These are phyloP conservation scores for Prunus yedoensis DNA, from an alignment of 331 rosid genomes.

Conservation along the genomic window DNA sequence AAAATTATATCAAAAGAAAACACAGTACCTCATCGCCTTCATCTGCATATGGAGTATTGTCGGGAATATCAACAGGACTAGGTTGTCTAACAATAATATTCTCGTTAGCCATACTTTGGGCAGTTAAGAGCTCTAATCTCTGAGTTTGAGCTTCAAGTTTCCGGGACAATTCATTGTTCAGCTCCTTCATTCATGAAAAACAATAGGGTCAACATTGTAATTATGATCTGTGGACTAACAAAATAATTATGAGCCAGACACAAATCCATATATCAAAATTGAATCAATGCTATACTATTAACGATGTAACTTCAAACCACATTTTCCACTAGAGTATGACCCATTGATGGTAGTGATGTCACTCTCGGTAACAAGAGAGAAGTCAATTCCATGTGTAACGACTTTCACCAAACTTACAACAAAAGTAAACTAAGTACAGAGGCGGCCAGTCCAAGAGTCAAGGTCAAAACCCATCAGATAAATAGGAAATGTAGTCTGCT, in stretches of 20 bases:
- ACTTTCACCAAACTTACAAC: background rate
- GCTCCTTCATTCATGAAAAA: conserved; percentile 55
- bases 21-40: conserved; percentile 93
- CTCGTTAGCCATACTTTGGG: conserved; percentile 79
- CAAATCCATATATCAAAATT: background rate
- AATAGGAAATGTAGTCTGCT: background rate
- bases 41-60: conserved; percentile 70
- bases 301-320: background rate
- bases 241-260: conserved; percentile 2
- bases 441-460: background rate
- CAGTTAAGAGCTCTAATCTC: conserved; percentile 89
- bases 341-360: background rate
- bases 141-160: conserved; percentile 95
- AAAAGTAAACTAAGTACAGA: background rate
- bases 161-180: conserved; percentile 77
- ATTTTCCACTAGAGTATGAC: background rate
- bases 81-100: conserved; percentile 52
- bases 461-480: background rate
- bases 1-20: background rate
- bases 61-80: conserved; percentile 41
- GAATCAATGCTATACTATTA: background rate
- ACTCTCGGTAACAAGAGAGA: background rate
- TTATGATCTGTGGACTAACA: background rate
- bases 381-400: background rate
- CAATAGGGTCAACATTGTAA: conserved; percentile 21